phyloP scores from a whole-genome alignment of 768 basidiomycete species.

The Dentipellis sp. region DNA sequence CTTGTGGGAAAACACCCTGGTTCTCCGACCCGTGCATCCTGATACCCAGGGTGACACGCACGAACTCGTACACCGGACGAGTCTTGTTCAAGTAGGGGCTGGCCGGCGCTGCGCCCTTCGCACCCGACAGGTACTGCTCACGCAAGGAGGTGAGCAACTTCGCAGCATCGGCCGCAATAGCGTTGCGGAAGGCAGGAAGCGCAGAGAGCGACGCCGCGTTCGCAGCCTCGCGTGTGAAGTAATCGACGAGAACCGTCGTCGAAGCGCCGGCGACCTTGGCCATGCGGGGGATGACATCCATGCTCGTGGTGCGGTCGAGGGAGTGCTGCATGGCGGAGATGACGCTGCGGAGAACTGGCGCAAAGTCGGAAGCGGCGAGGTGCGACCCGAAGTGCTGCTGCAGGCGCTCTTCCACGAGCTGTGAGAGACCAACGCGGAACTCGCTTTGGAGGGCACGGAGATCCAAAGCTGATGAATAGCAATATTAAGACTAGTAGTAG shows the following conservation, averaged over 20 bases:
- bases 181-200: slow-evolving; percentile 47
- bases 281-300: slow-evolving; percentile 70
- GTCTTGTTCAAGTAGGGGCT: slow-evolving; percentile 59
- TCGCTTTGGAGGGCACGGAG: slow-evolving; percentile 67
- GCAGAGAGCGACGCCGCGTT: slow-evolving; percentile 16
- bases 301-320: slow-evolving; percentile 57
- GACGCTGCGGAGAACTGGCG: slow-evolving; percentile 28
- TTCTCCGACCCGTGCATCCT: slow-evolving; percentile 78
- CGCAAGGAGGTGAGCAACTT: slow-evolving; percentile 39
- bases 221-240: slow-evolving; percentile 24
- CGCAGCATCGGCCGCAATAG: slow-evolving; percentile 39
- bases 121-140: slow-evolving; percentile 48
- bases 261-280: slow-evolving; percentile 55
- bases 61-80: slow-evolving; percentile 66
- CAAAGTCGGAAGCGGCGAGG: slow-evolving; percentile 27
- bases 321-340: slow-evolving; percentile 35
- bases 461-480: slow-evolving; percentile 47
- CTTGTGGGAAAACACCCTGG: slow-evolving; percentile 45
- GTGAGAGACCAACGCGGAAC: slow-evolving; percentile 40
- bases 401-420: slow-evolving; percentile 44
- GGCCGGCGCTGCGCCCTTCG: slow-evolving; percentile 57
- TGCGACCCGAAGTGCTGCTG: slow-evolving; percentile 31
- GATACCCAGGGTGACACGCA: slow-evolving; percentile 63
- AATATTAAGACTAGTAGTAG: slow-evolving; percentile 1
- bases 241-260: slow-evolving; percentile 56